Percentiles rank a stretch among this genome's conserved stretches.
These are phyloP conservation scores for Pseudogymnoascus sp. DNA, from an alignment of 2,329 filamentous ascomycete species.

Conservation along the genomic window DNA sequence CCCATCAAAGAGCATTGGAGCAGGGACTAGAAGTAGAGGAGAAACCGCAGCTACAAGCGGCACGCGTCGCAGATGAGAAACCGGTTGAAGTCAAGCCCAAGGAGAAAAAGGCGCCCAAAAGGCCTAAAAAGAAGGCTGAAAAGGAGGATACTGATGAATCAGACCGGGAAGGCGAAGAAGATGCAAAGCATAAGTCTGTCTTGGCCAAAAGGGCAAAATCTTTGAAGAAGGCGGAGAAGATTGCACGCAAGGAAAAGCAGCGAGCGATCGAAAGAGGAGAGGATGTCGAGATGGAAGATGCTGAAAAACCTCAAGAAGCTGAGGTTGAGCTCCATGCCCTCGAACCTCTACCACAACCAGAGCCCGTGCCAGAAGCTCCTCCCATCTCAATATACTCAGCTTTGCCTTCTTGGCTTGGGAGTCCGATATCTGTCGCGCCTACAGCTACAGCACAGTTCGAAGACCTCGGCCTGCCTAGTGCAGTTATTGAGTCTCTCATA, in stretches of 20 bases:
- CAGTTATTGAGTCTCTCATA: slow-evolving; percentile 53
- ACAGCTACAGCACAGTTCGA: slow-evolving; percentile 53
- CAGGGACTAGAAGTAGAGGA: slow-evolving; percentile 2
- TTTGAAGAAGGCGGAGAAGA: slow-evolving; percentile 39
- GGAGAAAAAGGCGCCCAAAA: slow-evolving; percentile 17
- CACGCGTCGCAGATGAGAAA: slow-evolving; percentile 1
- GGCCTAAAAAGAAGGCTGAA: slow-evolving; percentile 12
- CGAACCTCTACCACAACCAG: slow-evolving; percentile 73
- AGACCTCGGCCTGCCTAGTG: slow-evolving; percentile 53
- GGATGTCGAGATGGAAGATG: slow-evolving; percentile 22
- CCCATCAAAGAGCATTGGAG: slow-evolving; percentile 14
- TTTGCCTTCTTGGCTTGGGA: slow-evolving; percentile 71
- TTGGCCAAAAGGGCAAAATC: slow-evolving; percentile 50
- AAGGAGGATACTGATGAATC: slow-evolving; percentile 17
- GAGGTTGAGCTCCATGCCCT: slow-evolving; percentile 56
- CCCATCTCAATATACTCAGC: slow-evolving; percentile 64
- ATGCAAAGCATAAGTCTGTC: slow-evolving; percentile 38
- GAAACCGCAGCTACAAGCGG: background rate
- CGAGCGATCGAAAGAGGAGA: slow-evolving; percentile 27
- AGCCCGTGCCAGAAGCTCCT: slow-evolving; percentile 47
- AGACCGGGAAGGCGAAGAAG: slow-evolving; percentile 9
- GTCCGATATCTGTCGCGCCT: slow-evolving; percentile 61
- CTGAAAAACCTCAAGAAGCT: slow-evolving; percentile 26
- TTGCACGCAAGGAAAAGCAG: slow-evolving; percentile 27
- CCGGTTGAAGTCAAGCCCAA: slow-evolving; percentile 16